A percentile compares a stretch with the other conserved stretches of the same genome.
Evolutionary conservation across 2,329 filamentous ascomycete species (phyloP).

Genomic region (Xylariomycetidae sp.): DNA sequence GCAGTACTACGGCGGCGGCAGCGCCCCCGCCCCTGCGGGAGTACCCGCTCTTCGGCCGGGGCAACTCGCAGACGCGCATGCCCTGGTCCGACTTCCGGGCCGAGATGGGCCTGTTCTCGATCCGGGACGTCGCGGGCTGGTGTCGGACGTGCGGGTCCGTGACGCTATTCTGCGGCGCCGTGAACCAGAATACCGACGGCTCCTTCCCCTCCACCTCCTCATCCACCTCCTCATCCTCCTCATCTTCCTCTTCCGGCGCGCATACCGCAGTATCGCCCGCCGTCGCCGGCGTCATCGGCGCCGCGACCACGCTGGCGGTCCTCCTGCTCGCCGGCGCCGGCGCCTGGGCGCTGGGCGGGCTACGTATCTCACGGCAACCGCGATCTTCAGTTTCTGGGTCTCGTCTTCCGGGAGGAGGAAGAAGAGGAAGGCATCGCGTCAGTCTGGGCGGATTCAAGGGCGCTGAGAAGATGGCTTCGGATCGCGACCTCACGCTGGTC

Average conservation of each 20-base stretch:
- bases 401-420: constrained; percentile 4
- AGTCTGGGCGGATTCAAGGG: constrained; percentile 39
- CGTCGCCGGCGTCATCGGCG: constrained; percentile 44
- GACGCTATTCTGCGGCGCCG: constrained; percentile 33
- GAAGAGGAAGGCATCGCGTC: constrained; percentile 3
- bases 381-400: too few species aligned
- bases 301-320: constrained; percentile 33
- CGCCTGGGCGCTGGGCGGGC: constrained; percentile 26
- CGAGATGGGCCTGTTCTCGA: constrained; percentile 31
- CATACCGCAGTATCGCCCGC: constrained; percentile 29
- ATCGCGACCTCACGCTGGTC: constrained; percentile 38
- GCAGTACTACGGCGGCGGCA: too few species aligned
- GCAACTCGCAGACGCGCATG: constrained; percentile 28
- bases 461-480: constrained; percentile 38
- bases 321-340: constrained; percentile 15
- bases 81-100: constrained; percentile 34
- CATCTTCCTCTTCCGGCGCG: not conserved
- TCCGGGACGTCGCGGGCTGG: constrained; percentile 34
- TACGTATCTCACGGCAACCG: constrained; percentile 23
- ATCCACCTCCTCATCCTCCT: not conserved
- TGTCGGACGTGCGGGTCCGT: constrained; percentile 37
- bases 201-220: not conserved
- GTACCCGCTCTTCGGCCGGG: constrained; percentile 37
- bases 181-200: constrained; percentile 7
- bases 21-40: constrained; percentile 27